Evolutionary conservation across 2,329 filamentous ascomycete species (phyloP), one percentile per base, ranked within the genome.

Genomic region (Cordyceps militaris): DNA sequence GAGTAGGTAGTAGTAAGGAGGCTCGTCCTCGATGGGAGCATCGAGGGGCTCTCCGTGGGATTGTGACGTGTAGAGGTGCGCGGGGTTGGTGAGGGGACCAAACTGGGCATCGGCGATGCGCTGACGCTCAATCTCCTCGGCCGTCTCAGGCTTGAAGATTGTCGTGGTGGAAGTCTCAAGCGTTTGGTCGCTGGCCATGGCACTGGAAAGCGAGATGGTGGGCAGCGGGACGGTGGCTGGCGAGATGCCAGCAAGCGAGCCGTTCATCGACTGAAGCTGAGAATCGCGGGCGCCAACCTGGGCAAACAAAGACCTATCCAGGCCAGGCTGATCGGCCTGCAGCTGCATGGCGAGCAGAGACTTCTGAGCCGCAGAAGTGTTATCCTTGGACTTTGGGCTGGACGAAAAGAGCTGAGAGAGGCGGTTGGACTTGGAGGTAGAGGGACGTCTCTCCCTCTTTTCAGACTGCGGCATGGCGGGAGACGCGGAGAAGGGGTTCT

Each of bases 1-100:
- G 65, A 99, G 82, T 67, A 99, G 84, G 75, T 89, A 97, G 79
- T 92, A 97, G 76, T 97, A 97, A 19, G 93, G 91, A 43, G 94
- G 93, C 72, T 97, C 93, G 69, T 99, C 94, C 70, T 96, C 90
- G 60, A 97, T 78, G 5, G 93, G 92, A 38, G 91, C 83, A 47
- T 86, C 85, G 59, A 97, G 87, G 40, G 87, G 83, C 66, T 85
- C 83, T 64, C 92, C 93, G 61, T 88, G 85, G 70, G 95, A 91
- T 72, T 88, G 85, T 79, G 92, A 97, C 62, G 89, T 86, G 76
- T 97, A 96, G 69, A 89, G 83, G 73, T 99, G 93, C 67, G 81
- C 87, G 52, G 85, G 82, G 63, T 90, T 87, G 63, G 86, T 81
- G 51, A 97, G 79, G 16, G 93, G 93, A 13, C 89, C 94, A 68